Base-by-base conservation (phyloP, 257 asterid genomes). In the Penstemon eatonii region DNA sequence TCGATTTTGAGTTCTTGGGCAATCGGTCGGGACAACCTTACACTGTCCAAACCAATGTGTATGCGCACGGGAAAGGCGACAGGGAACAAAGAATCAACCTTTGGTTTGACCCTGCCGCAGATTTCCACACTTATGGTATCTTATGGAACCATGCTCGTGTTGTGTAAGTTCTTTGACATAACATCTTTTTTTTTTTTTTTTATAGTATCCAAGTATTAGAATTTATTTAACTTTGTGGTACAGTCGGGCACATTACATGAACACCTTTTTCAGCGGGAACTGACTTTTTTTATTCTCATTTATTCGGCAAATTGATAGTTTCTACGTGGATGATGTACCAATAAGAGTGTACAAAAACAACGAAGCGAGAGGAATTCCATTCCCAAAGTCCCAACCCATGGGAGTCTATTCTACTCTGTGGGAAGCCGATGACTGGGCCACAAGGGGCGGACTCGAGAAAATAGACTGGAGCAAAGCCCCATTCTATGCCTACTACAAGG, bases 391-490 rank as follows among this genome's bases (percentile, higher is more conserved):
- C 60, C 92, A 91, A 43, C 88, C 98, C 0, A 91, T 91, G 98
- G 90, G 85, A 43, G 73, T 89, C 0, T 87, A 75, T 62, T 91
- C 96, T 8, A 91, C 98, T 0, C 79, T 91, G 4, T 91, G 98
- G 97, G 97, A 91, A 68, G 97, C 97, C 3, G 96, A 91, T 4
- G 97, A 91, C 41, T 91, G 97, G 98, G 96, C 97, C 0, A 91
- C 97, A 0, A 75, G 98, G 46, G 98, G 95, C 5, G 98, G 98
- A 0, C 65, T 87, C 4, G 98, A 89, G 79, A 91, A 91, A 74
- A 91, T 89, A 15, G 80, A 91, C 47, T 91, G 98, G 98, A 82
- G 85, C 84, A 89, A 84, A 66, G 89, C 98, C 5, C 96, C 98
- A 0, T 91, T 91, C 71, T 81, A 85, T 10, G 89, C 98, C 5